Percentiles rank a stretch among this genome's conserved stretches.
Evolutionary conservation across 75 land plant genomes (phyloP).

Genomic region (Pinus albicaulis): DNA sequence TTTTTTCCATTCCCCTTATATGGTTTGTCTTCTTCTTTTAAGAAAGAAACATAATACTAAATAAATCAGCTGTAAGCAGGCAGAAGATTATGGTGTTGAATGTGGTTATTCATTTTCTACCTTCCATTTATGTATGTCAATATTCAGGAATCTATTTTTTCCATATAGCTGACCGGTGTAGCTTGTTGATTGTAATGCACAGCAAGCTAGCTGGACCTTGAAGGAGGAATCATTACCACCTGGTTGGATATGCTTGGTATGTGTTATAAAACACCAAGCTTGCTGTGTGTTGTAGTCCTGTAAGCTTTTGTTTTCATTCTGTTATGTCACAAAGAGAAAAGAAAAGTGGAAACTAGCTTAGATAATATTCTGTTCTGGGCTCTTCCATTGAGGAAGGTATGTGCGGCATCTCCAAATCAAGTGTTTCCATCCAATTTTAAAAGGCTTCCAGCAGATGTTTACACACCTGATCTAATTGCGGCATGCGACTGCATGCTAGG

Average conservation of each 20-base stretch:
- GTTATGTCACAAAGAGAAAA: neutral
- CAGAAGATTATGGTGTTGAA: neutral
- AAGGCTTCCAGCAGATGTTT: slow-evolving; percentile 82
- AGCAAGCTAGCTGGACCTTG: slow-evolving; percentile 94
- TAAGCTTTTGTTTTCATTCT: neutral
- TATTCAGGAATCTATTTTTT: neutral
- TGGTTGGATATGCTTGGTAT: slow-evolving; percentile 96
- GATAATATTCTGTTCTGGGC: slow-evolving; percentile 1
- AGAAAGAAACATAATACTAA: neutral
- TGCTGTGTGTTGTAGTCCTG: neutral
- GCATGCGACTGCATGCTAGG: slow-evolving; percentile 99
- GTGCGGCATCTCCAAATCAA: slow-evolving; percentile 87
- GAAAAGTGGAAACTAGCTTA: neutral
- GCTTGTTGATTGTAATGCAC: slow-evolving; percentile 11
- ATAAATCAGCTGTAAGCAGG: neutral
- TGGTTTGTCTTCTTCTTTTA: no score
- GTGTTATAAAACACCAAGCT: neutral
- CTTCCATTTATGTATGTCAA: neutral
- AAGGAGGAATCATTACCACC: slow-evolving; percentile 77
- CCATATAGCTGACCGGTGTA: neutral
- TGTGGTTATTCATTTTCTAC: neutral
- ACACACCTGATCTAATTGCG: slow-evolving; percentile 95
- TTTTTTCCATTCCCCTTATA: no score
- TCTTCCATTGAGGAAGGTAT: slow-evolving; percentile 52
- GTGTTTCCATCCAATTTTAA: slow-evolving; percentile 77